Conservation (phyloP, 495 filamentous ascomycete species). For the Talaromyces thailandensis region DNA sequence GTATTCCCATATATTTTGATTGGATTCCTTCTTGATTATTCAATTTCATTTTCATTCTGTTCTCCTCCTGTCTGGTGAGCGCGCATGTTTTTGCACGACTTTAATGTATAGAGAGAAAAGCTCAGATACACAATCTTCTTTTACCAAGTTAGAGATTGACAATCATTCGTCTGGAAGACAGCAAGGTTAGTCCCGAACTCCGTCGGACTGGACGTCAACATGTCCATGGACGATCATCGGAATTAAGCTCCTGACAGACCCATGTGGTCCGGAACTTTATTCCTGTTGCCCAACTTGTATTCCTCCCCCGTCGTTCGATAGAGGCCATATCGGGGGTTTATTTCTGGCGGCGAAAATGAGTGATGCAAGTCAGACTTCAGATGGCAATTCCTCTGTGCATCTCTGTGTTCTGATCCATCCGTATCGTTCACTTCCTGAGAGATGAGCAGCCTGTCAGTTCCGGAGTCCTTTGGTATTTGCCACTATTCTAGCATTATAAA, state of each 20-base stretch:
- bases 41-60: neutral
- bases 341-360: neutral
- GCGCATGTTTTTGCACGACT: neutral
- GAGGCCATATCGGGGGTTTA: neutral
- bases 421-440: neutral
- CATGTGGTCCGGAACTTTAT: neutral
- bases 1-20: conserved; percentile 14
- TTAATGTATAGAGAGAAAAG: neutral
- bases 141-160: neutral
- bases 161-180: neutral
- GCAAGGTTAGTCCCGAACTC: neutral
- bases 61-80: neutral
- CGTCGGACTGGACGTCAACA: neutral
- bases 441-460: neutral
- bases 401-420: neutral
- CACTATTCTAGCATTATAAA: neutral
- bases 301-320: neutral
- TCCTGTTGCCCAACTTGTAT: neutral
- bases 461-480: neutral
- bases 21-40: conserved; percentile 10
- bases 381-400: neutral
- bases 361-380: conserved; percentile 7
- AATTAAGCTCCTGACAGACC: neutral
- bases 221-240: neutral
- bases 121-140: neutral